Base-by-base conservation (phyloP, 306 rosid genomes). In the Prunus salicina region DNA sequence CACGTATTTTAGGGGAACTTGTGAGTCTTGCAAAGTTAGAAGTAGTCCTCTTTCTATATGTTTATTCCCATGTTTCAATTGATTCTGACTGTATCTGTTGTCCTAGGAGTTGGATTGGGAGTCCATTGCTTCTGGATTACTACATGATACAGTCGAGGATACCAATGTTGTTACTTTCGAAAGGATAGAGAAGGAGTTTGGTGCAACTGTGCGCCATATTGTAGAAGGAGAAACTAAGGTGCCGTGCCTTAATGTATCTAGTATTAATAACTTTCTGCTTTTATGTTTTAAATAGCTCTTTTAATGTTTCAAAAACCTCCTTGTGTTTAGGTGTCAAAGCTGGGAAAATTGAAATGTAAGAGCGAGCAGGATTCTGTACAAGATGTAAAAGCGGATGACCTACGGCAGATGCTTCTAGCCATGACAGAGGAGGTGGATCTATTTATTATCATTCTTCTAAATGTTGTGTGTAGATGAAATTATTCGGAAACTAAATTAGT, bases 201-300 rank as follows among this genome's bases (percentile, higher is more conserved):
- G 99, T 27, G 85, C 90, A 52, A 83, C 88, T 5, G 99, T 96
- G 53, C 91, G 98, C 49, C 97, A 74, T 83, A 96, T 96, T 83
- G 99, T 96, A 61, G 99, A 96, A 91, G 99, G 99, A 78, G 99
- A 96, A 84, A 96, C 98, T 28, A 96, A 96, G 98, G 99, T 92
- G 27, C 30, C 14, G 93, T 91, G n/a, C 30, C 22, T 73, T 67
- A 38, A 43, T 78, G 30, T 69, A 71, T 76, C 72, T 69, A 45
- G 51, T 74, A 61, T 50, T 11, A 20, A 67, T 67, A 34, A 30
- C 49, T 11, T 14, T 69, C 45, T 2, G 20, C 64, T 62, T 27
- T 56, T 34, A 28, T 60, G 57, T 74, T 38, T 32, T 64, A 34
- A n/a, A 25, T 73, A 61, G 77, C 19, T 25, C 41, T n/a, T 46